A percentile compares a stretch with the other conserved stretches of the same genome.
phyloP scores from a whole-genome alignment of 2,329 filamentous ascomycete species.

The Tolypocladium tundrense region DNA sequence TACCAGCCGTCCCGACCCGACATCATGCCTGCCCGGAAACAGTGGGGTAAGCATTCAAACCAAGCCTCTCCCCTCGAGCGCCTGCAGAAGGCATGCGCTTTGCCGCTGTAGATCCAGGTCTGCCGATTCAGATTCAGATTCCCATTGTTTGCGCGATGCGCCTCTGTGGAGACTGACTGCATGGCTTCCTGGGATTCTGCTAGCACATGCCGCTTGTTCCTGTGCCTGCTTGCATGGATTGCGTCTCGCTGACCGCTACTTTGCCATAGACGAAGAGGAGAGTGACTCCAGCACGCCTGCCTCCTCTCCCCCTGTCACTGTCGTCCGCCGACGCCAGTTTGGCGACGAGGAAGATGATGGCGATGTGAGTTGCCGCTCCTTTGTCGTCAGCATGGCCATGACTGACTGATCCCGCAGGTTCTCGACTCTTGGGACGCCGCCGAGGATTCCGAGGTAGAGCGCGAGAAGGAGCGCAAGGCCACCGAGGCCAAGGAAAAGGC shows the following conservation, averaged over 20 bases:
- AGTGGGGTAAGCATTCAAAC: constrained; percentile 27
- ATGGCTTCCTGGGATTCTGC: not conserved
- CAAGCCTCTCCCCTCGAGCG: not conserved
- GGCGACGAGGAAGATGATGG: constrained; percentile 83
- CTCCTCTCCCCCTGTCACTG: constrained; percentile 26
- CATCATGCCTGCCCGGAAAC: constrained; percentile 32
- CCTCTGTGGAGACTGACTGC: constrained; percentile 1
- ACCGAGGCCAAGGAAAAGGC: constrained; percentile 81
- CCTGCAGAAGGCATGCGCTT: not conserved
- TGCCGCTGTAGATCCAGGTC: not conserved
- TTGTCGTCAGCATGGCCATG: not conserved
- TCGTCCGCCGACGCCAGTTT: constrained; percentile 51
- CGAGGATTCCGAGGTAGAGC: constrained; percentile 93
- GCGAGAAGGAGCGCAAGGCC: constrained; percentile 85
- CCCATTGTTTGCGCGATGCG: not conserved
- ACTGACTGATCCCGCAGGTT: constrained; percentile 42
- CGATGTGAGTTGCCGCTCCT: constrained; percentile 51
- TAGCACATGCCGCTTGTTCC: not conserved
- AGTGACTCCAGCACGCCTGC: constrained; percentile 24
- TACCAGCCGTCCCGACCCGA: constrained; percentile 7
- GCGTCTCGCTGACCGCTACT: constrained; percentile 11
- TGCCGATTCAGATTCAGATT: constrained; percentile 1
- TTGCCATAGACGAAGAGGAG: constrained; percentile 27
- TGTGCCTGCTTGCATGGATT: constrained; percentile 1
- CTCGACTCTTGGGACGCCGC: constrained; percentile 95